phyloP scores from a whole-genome alignment of 345 rosid genomes.

The Eutrema yunnanense region DNA sequence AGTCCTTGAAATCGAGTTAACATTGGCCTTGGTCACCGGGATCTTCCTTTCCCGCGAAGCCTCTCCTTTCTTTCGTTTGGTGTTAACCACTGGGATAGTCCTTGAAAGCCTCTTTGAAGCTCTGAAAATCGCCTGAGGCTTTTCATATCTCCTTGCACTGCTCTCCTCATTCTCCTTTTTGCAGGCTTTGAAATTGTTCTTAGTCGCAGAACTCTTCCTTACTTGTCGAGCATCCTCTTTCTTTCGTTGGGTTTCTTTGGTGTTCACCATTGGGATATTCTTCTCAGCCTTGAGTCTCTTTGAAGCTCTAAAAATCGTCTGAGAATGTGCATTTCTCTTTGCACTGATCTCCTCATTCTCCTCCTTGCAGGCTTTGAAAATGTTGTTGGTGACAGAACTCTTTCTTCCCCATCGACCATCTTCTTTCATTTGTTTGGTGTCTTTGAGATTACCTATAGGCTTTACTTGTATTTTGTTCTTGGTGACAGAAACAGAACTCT shows the following conservation, averaged over 20 bases:
- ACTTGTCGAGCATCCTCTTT: background rate
- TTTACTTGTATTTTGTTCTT: background rate
- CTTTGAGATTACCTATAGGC: background rate
- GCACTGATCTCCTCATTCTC: background rate
- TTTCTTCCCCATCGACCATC: conserved; percentile 2
- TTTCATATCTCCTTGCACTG: background rate
- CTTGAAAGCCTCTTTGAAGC: background rate
- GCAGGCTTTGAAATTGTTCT: background rate
- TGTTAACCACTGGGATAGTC: too few relatives aligned
- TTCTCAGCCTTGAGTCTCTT: conserved; percentile 14
- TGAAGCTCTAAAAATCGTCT: background rate
- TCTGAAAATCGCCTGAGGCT: background rate
- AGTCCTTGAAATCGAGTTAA: too few relatives aligned
- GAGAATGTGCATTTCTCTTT: background rate
- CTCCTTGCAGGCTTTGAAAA: background rate
- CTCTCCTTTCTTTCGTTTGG: too few relatives aligned
- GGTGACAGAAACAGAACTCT: background rate
- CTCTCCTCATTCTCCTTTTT: background rate
- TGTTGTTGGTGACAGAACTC: background rate
- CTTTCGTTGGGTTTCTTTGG: background rate
- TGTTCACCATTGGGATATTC: background rate
- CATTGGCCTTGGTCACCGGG: too few relatives aligned
- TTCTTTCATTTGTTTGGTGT: conserved; percentile 3
- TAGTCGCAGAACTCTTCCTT: background rate
- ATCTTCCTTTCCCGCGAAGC: too few relatives aligned